Conservation (phyloP, 2,329 filamentous ascomycete genomes). For the Fusarium continuum region DNA sequence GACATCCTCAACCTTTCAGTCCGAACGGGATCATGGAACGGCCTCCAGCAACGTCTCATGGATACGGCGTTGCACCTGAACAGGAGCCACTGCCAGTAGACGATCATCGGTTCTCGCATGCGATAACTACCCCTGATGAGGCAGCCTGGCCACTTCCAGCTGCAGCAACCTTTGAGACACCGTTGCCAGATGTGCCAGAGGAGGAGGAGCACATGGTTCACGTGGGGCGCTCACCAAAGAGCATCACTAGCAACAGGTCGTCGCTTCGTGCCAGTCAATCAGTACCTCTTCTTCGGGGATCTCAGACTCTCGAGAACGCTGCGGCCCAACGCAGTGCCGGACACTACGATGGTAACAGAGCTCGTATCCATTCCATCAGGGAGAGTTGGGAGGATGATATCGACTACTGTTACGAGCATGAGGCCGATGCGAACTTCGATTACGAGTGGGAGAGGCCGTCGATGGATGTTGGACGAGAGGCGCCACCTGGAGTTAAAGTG, state of each 20-base stretch:
- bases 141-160: constrained; percentile 53
- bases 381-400: constrained; percentile 75
- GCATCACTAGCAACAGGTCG: constrained; percentile 58
- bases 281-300: constrained; percentile 62
- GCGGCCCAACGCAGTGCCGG: constrained; percentile 45
- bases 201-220: constrained; percentile 64
- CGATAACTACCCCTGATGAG: constrained; percentile 55
- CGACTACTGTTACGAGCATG: constrained; percentile 76
- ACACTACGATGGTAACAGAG: constrained; percentile 26
- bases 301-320: constrained; percentile 54
- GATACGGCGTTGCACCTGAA: constrained; percentile 15
- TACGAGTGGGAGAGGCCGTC: constrained; percentile 72
- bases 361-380: constrained; percentile 46
- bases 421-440: constrained; percentile 72
- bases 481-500: constrained; percentile 36
- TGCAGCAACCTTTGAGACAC: constrained; percentile 50
- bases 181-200: constrained; percentile 68
- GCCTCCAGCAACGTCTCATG: constrained; percentile 25
- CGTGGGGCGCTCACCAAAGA: constrained; percentile 53
- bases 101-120: constrained; percentile 48
- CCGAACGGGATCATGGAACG: constrained; percentile 39
- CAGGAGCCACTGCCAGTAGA: constrained; percentile 11
- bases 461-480: constrained; percentile 52
- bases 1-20: constrained; percentile 56
- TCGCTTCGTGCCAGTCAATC: constrained; percentile 66